Base-by-base conservation (phyloP, 192 early-diverging fungal genomes). In the Rhizophagus clarus region DNA sequence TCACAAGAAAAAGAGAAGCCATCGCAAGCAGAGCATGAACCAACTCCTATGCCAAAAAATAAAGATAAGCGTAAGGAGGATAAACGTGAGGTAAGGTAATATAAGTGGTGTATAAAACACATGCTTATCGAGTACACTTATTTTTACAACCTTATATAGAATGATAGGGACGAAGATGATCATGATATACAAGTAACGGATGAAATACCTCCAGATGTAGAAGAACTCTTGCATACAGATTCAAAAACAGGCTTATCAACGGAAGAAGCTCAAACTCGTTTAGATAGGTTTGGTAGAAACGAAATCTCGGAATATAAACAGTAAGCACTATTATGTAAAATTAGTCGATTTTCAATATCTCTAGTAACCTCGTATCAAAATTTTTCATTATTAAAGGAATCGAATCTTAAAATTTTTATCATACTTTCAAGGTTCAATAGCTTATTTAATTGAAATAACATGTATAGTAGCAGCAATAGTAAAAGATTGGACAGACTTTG, bases 401-500 rank as follows among this genome's bases (percentile, higher is more conserved):
- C 91, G 91, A 4, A 81, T 95, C n/a, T 85, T 97, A 72, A 96
- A 96, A 84, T 96, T 97, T 80, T 85, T 96, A 32, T 84, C 87
- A 7, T 97, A 96, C 84, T 97, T 97, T 80, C 90, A 88, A 12
- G 96, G 96, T 24, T 88, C 96, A 66, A 95, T 97, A 76, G 91
- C 95, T 24, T 95, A 93, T 83, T 86, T 98, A 72, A 94, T 98
- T 72, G 96, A 98, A 86, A 89, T 96, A 63, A 91, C 96, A 7
- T 92, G 89, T 83, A 92, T 97, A 56, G 88, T 97, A 61, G 91
- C 94, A 42, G 93, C 89, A 40, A 88, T 94, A 1, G 89, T 93
- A 68, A 80, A 87, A 76, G 81, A 88, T 75, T 88, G 87, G 88
- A 79, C 80, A 72, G 93, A 96, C 82, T 93, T 96, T 85, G 93